These are phyloP conservation scores for Fomitopsis betulina DNA, from an alignment of 1,284 basidiomycete species.

Conservation along the genomic window DNA sequence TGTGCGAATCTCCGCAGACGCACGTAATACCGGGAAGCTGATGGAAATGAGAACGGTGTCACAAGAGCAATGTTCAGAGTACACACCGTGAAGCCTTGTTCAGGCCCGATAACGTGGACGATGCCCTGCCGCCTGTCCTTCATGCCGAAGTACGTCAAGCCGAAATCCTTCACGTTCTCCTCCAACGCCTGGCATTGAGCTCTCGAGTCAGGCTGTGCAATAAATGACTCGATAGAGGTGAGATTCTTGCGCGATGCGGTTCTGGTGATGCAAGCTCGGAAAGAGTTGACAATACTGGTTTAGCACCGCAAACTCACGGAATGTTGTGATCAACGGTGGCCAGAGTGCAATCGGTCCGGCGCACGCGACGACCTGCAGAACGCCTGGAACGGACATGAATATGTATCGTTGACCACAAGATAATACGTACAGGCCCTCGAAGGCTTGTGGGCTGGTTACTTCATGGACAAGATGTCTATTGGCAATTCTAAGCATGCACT, in stretches of 20 bases:
- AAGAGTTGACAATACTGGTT: not conserved
- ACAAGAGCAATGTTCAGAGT: not conserved
- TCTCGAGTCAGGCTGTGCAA: slow-evolving; percentile 85
- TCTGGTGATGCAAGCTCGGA: slow-evolving; percentile 33
- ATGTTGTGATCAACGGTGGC: slow-evolving; percentile 96
- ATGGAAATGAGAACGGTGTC: not conserved
- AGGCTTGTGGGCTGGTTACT: slow-evolving; percentile 95
- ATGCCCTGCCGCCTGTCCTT: slow-evolving; percentile 92
- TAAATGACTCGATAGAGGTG: slow-evolving; percentile 73
- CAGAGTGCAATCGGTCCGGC: slow-evolving; percentile 90
- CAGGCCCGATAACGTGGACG: slow-evolving; percentile 94
- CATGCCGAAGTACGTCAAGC: slow-evolving; percentile 94
- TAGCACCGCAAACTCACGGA: slow-evolving; percentile 57
- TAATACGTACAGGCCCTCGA: slow-evolving; percentile 79
- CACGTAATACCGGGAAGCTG: slow-evolving; percentile 93
- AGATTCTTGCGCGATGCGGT: slow-evolving; percentile 87
- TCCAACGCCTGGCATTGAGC: slow-evolving; percentile 91
- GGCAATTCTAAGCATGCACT: slow-evolving; percentile 1
- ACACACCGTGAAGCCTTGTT: slow-evolving; percentile 89
- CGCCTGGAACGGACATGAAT: slow-evolving; percentile 41
- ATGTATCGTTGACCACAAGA: not conserved
- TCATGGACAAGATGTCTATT: slow-evolving; percentile 89
- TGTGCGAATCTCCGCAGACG: slow-evolving; percentile 96
- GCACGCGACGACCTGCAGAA: slow-evolving; percentile 77
- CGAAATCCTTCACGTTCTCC: slow-evolving; percentile 94